Base-by-base conservation (phyloP, 345 rosid genomes). In the Rhizophora apiculata region DNA sequence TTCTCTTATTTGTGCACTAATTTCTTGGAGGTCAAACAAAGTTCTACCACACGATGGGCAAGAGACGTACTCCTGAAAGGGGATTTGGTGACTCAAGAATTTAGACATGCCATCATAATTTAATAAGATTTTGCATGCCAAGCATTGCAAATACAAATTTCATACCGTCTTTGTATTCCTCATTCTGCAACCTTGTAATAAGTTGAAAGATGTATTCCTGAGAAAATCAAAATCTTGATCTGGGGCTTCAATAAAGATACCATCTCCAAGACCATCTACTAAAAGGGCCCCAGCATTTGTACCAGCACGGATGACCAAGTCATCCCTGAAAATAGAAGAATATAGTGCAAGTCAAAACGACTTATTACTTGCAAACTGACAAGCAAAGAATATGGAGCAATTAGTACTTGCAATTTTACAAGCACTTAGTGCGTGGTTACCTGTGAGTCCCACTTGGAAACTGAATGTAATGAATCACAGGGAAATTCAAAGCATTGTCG, bases 41-140 rank as follows among this genome's bases (percentile, higher is more conserved):
- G 99, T 95, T 85, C 99, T 87, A 63, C 99, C 97, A 55, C 99
- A 95, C 29, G 99, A 95, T 13, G 97, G 99, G 74, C 99, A 95
- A 0, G 99, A 92, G 62, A 95, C 96, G 11, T 95, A 92, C 67
- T 95, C 99, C 99, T 95, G 85, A 39, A 37, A 67, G 26, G 29
- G 62, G 68, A 72, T 59, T 60, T 52, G 22, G 66, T 29, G 46
- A 64, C 10, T 60, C 62, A 51, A 70, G 53, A 31, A 30, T 52
- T 36, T 16, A 48, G 64, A 61, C 66, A 46, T 27, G 58, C n/a
- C 58, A 21, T 49, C 46, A 55, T 39, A 56, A 36, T 34, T 48
- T 19, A 20, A 57, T 6, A 15, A 59, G n/a, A 46, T 30, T 36
- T 26, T 31, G 34, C 53, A 27, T 7, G 10, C 6, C 20, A 16